Percentiles rank a stretch among this genome's conserved stretches.
Evolutionary conservation across 805 yeast genomes (phyloP).

Genomic region (Sugiyamaella floridensis): DNA sequence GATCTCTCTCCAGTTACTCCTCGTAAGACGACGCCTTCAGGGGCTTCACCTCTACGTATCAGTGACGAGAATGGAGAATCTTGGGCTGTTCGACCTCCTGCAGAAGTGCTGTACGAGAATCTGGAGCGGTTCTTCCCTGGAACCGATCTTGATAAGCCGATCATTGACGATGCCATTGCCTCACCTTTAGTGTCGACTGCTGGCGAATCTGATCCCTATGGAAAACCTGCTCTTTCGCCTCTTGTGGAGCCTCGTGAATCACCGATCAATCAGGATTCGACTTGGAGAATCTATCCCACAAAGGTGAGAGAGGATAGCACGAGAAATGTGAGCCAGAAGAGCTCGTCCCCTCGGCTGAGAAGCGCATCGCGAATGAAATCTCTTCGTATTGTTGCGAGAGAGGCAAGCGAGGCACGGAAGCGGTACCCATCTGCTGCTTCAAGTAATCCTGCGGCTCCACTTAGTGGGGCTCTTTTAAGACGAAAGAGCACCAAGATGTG

Average conservation of each 20-base stretch:
- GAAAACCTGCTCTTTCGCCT: conserved; percentile 13
- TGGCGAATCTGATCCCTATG: background rate
- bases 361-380: conserved; percentile 63
- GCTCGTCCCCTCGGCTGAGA: background rate
- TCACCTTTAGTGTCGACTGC: conserved; percentile 23
- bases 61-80: conserved; percentile 21
- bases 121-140: conserved; percentile 88
- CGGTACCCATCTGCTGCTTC: conserved; percentile 24
- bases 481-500: conserved; percentile 90
- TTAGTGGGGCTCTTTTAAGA: conserved; percentile 39
- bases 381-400: conserved; percentile 86
- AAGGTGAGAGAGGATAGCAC: conserved; percentile 6
- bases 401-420: conserved; percentile 59
- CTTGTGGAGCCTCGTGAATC: conserved; percentile 17
- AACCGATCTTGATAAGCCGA: conserved; percentile 86
- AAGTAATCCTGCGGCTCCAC: conserved; percentile 1
- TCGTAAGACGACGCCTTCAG: conserved; percentile 6
- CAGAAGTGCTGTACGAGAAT: conserved; percentile 87
- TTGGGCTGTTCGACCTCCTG: conserved; percentile 87
- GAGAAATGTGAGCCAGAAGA: background rate
- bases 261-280: background rate
- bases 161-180: conserved; percentile 54
- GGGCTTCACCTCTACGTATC: conserved; percentile 9
- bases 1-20: conserved; percentile 13
- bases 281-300: conserved; percentile 5